Base-by-base conservation (phyloP, 306 rosid species). In the Abrus precatorius region DNA sequence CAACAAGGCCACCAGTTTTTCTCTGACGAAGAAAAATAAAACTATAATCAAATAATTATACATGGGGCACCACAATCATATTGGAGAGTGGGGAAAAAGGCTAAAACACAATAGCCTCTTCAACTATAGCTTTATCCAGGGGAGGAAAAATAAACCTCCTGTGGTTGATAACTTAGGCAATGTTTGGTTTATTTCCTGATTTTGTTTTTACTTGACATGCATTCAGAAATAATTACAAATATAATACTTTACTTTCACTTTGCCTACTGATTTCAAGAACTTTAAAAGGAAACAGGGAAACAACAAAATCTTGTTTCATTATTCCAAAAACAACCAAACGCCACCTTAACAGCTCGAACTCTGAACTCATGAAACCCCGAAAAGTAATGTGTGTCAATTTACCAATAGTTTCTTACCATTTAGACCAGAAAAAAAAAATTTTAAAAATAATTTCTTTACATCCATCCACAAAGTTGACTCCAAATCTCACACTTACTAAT, bases 1-100 rank as follows among this genome's bases (percentile, higher is more conserved):
- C 92, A 75, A 93, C 97, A 84, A 95, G 72, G 57, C 99, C 99
- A 75, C 97, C 99, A 76, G 94, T 95, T 90, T 93, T 95, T 74
- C 91, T 93, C 99, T 92, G 94, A 57, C 10, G 69, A 55, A 28
- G 47, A 64, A 63, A 55, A 60, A 14, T 36, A 4, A 69, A 57
- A 54, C 5, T 30, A 73, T 56, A 71, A 65, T 82, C 29, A 86
- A 88, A 82, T 80, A 56, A 43, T 43, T 70, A 68, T 55, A 47
- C 11, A 38, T 6, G 11, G 41, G 64, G 14, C 44, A 62, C 56
- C 57, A 41, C 40, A 63, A 34, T 36, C 76, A 60, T 80, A 62
- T 13, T 38, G 4, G 3, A 34, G 28, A 10, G 20, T 20, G 41
- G 67, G 10, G 68, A 33, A 34, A 61, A 62, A 33, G 44, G 45